These are phyloP conservation scores for Cytospora mali DNA, from an alignment of 2,329 filamentous ascomycete genomes.

Conservation along the genomic window DNA sequence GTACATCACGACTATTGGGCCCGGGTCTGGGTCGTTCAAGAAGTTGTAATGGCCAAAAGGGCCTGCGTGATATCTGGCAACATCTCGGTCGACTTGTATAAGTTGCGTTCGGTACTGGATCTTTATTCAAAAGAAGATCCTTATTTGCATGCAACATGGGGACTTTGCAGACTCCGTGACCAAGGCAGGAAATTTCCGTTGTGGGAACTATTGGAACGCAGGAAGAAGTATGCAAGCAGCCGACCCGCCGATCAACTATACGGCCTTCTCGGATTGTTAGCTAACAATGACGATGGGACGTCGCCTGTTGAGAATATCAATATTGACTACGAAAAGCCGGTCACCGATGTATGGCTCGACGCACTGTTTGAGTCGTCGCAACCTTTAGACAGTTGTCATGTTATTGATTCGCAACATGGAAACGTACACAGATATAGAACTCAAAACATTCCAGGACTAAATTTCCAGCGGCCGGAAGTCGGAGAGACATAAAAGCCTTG, in stretches of 20 bases:
- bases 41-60: background rate
- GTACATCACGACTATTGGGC: background rate
- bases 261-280: background rate
- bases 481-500: background rate
- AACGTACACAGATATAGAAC: too few species aligned
- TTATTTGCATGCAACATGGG: background rate
- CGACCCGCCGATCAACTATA: conserved; percentile 1
- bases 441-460: background rate
- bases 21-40: conserved; percentile 6
- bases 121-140: background rate
- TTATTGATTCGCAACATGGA: too few species aligned
- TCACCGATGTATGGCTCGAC: background rate
- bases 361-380: conserved; percentile 1
- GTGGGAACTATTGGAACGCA: background rate
- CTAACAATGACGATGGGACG: background rate
- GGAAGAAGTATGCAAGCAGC: background rate
- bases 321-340: conserved; percentile 1
- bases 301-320: background rate
- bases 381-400: background rate
- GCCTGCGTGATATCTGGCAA: background rate
- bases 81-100: background rate
- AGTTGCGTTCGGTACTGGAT: background rate
- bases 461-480: background rate
- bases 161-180: background rate
- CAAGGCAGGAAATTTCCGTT: background rate